Percentiles rank a stretch among this genome's conserved stretches.
Evolutionary conservation across 176 grass and related monocot genomes (phyloP).

Genomic region (Leersia perrieri): DNA sequence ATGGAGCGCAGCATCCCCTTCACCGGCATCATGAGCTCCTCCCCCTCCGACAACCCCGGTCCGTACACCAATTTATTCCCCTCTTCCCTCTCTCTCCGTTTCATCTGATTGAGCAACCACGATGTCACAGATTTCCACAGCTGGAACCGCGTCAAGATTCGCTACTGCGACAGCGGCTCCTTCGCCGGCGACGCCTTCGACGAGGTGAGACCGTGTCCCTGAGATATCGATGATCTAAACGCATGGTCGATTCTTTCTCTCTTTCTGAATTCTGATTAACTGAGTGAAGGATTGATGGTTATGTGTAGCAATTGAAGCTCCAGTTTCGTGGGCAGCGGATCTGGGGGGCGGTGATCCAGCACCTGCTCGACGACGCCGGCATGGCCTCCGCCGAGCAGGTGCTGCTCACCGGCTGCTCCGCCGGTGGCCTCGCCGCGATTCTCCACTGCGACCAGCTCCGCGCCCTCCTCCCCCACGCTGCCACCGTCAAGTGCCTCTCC

Average conservation of each 20-base stretch:
- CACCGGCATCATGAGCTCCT: slow-evolving; percentile 65
- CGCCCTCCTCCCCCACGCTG: slow-evolving; percentile 41
- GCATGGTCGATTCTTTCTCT: not conserved
- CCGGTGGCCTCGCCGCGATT: slow-evolving; percentile 65
- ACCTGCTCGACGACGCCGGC: slow-evolving; percentile 75
- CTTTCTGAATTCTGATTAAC: not conserved
- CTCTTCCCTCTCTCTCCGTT: not conserved
- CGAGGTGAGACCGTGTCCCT: no score
- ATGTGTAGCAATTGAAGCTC: slow-evolving; percentile 27
- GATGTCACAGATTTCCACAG: slow-evolving; percentile 72
- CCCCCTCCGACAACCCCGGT: slow-evolving; percentile 66
- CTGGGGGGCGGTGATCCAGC: slow-evolving; percentile 56
- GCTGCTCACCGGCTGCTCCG: slow-evolving; percentile 78
- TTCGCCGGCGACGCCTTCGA: slow-evolving; percentile 72
- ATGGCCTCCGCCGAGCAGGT: slow-evolving; percentile 55
- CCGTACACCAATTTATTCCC: not conserved
- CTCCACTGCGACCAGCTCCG: slow-evolving; percentile 84
- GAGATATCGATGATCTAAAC: not conserved
- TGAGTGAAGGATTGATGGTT: no score
- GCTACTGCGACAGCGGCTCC: slow-evolving; percentile 87
- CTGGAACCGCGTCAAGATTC: slow-evolving; percentile 85
- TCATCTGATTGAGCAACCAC: not conserved
- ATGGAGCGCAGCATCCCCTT: slow-evolving; percentile 71
- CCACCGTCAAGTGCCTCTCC: slow-evolving; percentile 74
- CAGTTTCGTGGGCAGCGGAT: slow-evolving; percentile 88